phyloP scores from a whole-genome alignment of 2,329 filamentous ascomycete species.

The Acarospora socialis region DNA sequence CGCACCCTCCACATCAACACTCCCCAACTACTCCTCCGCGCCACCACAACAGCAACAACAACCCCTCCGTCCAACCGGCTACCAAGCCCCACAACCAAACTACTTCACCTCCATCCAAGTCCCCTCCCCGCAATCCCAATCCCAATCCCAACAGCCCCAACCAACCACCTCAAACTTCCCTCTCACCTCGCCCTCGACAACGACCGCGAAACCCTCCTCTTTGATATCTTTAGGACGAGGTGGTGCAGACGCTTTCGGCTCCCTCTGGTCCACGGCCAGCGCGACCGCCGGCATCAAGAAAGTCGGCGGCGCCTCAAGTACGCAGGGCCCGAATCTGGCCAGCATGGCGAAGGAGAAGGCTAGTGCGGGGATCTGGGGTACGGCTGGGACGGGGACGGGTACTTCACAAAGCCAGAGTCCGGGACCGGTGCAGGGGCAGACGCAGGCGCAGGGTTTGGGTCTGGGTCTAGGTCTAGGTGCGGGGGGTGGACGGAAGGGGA shows the following conservation, averaged over 20 bases:
- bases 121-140: conserved; percentile 21
- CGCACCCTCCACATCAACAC: conserved; percentile 38
- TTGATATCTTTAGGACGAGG: conserved; percentile 35
- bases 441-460: too few relatives aligned
- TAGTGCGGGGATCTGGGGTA: conserved; percentile 84
- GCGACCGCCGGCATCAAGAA: conserved; percentile 66
- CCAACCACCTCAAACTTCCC: conserved; percentile 25
- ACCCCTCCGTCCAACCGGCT: conserved; percentile 45
- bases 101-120: conserved; percentile 74
- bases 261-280: conserved; percentile 57
- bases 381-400: conserved; percentile 47
- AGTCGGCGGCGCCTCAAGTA: conserved; percentile 40
- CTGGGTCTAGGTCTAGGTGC: too few relatives aligned
- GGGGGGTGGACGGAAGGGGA: too few relatives aligned
- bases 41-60: conserved; percentile 27
- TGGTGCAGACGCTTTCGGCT: conserved; percentile 77
- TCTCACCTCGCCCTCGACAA: conserved; percentile 25
- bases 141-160: conserved; percentile 20
- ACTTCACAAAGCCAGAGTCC: too few relatives aligned
- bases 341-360: conserved; percentile 98
- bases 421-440: too few relatives aligned
- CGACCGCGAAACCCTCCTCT: conserved; percentile 23
- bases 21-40: conserved; percentile 17
- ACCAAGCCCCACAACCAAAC: conserved; percentile 71
- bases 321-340: conserved; percentile 69